Percentiles rank a stretch among this genome's conserved stretches.
Conservation (phyloP, 1,284 basidiomycete species). For the Cronartium quercuum region DNA sequence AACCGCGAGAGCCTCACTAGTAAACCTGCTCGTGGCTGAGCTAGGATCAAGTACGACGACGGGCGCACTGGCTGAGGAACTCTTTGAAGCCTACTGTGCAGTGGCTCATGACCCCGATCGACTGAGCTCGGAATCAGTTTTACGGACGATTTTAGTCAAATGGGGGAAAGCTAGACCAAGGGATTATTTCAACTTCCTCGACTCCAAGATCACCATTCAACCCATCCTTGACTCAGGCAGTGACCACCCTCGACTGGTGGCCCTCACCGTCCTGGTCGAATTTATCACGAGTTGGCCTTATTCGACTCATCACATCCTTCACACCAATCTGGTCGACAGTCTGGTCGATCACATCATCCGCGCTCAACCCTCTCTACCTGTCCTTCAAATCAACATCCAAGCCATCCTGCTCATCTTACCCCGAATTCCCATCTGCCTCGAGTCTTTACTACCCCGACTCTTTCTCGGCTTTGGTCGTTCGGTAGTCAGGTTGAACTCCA, state of each 20-base stretch:
- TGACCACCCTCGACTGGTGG: not conserved
- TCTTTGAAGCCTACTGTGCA: not conserved
- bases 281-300: conserved; percentile 9
- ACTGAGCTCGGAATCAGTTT: not conserved
- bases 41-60: not conserved
- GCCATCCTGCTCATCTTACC: conserved; percentile 22
- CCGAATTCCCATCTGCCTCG: not conserved
- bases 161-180: not conserved
- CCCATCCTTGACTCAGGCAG: not conserved
- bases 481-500: not conserved
- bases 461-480: not conserved
- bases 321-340: not conserved
- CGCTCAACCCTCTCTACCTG: not conserved
- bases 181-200: not conserved
- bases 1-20: no score
- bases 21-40: not conserved
- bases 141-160: not conserved
- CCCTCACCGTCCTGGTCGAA: not conserved
- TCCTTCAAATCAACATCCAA: conserved; percentile 2
- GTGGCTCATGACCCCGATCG: not conserved
- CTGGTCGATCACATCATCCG: not conserved
- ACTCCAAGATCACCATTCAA: not conserved
- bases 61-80: not conserved
- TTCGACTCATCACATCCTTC: not conserved
- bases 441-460: not conserved